These are phyloP conservation scores for Haplographium delicatum DNA, from an alignment of 495 filamentous ascomycete genomes.

Conservation along the genomic window DNA sequence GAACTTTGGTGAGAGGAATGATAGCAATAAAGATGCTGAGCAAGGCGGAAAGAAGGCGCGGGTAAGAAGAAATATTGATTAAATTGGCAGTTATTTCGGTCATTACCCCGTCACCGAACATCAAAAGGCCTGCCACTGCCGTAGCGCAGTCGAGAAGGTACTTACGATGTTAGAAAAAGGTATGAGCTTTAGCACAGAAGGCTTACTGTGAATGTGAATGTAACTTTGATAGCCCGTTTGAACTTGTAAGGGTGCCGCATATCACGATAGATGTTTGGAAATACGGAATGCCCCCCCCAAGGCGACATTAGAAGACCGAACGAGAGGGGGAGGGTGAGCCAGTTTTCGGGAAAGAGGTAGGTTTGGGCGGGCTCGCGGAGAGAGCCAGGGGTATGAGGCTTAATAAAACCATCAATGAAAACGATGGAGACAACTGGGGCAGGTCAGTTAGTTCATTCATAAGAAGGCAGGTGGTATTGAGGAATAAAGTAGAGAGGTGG, in stretches of 20 bases:
- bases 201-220: constrained; percentile 82
- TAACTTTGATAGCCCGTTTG: constrained; percentile 65
- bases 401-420: constrained; percentile 79
- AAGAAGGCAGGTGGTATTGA: background rate
- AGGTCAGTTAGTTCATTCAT: background rate
- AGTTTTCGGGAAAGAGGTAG: constrained; percentile 74
- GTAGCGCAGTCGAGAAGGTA: constrained; percentile 74
- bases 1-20: constrained; percentile 91
- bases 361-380: constrained; percentile 77
- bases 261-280: constrained; percentile 95
- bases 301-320: constrained; percentile 96
- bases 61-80: constrained; percentile 66
- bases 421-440: constrained; percentile 71
- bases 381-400: constrained; percentile 74
- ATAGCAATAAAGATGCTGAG: constrained; percentile 84
- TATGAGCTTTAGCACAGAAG: background rate
- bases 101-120: constrained; percentile 83
- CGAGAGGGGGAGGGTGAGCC: constrained; percentile 84
- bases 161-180: constrained; percentile 32
- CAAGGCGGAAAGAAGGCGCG: constrained; percentile 63
- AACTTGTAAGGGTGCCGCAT: constrained; percentile 95
- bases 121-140: constrained; percentile 77
- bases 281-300: constrained; percentile 93
- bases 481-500: too few relatives aligned
- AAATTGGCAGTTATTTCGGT: constrained; percentile 93